Evolutionary conservation across 345 rosid genomes (phyloP).

Genomic region (Viola odorata): DNA sequence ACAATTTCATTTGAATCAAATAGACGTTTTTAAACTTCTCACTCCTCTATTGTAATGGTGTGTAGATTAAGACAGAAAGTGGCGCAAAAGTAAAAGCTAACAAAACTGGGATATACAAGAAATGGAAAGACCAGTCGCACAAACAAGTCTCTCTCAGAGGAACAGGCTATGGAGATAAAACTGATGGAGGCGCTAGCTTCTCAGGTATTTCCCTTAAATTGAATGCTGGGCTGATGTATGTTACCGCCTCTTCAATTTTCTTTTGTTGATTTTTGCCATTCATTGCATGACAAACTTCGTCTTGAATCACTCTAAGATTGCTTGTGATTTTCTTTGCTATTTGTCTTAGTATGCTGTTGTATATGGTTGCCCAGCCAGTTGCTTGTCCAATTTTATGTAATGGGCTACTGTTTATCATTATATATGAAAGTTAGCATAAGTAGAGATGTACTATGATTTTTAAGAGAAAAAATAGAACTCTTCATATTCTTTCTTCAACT

Average conservation of each 20-base stretch:
- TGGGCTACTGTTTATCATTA: neutral
- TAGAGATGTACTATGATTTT: too few species aligned
- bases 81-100: constrained; percentile 69
- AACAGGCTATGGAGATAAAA: constrained; percentile 36
- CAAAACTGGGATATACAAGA: constrained; percentile 86
- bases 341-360: neutral
- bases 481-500: too few species aligned
- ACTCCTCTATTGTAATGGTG: constrained; percentile 2
- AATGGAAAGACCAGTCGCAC: constrained; percentile 77
- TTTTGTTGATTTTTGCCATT: neutral
- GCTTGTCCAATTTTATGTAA: neutral
- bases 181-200: constrained; percentile 30
- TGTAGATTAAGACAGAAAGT: constrained; percentile 82
- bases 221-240: neutral
- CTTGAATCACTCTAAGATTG: neutral
- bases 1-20: too few species aligned
- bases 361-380: neutral
- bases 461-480: too few species aligned
- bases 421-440: too few species aligned
- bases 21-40: neutral
- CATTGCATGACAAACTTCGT: neutral
- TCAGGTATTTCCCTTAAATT: constrained; percentile 36
- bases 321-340: neutral
- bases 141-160: constrained; percentile 48
- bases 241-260: neutral